Evolutionary conservation across 306 rosid genomes (phyloP), one percentile per base, ranked within the genome.

Genomic region (Quercus alba): DNA sequence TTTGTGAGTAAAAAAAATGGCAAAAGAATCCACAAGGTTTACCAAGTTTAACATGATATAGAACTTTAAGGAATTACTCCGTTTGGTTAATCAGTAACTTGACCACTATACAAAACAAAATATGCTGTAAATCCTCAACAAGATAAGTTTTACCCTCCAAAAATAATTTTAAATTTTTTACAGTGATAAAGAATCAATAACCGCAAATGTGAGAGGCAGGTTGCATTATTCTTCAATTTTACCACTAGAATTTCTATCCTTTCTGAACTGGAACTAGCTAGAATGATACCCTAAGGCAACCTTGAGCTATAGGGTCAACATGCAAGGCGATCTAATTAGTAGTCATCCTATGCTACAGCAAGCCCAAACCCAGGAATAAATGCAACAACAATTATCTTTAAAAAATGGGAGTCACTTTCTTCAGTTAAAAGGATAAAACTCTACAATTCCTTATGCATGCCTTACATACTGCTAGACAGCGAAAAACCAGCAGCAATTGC

Each of bases 401-500:
- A 21, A 58, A 57, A 28, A 18, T 51, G 30, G 21, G 25, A 1
- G 21, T 75, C 33, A n/a, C 41, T 64, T 74, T 33, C 20, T 33
- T 31, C 38, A 19, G 11, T 26, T 52, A 23, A 56, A 70, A 49
- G 46, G 31, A 70, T 19, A 38, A 70, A 71, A 9, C 66, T 64
- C 33, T 52, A 19, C 30, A 31, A 20, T 64, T 25, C 33, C 72
- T 61, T 55, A 80, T 20, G 73, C 54, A 55, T 69, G 15, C 51
- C 67, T 77, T 72, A 67, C 46, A 33, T 31, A 58, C 31, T 58
- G 66, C 28, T 41, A 73, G 61, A 71, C 63, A 23, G 61, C 58
- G 30, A 70, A 75, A 78, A 9, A 59, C 21, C 70, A 28, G 75
- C 75, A 75, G 62, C 73, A 56, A 23, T 77, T 84, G 58, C 75